Evolutionary conservation across 108 stramenopile species (phyloP).

Genomic region (Discostella stelligeroides): DNA sequence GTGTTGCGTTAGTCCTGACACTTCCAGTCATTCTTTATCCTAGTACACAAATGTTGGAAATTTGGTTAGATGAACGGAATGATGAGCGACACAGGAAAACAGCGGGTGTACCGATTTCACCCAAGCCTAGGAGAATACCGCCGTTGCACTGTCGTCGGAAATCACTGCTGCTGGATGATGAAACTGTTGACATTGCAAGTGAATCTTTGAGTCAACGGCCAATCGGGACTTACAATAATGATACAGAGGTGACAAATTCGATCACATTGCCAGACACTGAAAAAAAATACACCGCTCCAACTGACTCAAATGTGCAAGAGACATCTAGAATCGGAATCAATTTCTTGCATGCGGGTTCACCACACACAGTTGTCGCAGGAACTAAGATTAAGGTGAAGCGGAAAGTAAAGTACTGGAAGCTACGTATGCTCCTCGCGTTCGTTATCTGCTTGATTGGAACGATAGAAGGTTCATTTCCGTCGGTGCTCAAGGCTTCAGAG

Average conservation of each 20-base stretch:
- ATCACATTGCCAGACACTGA: not conserved
- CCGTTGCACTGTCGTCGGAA: not conserved
- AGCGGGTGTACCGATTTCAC: slow-evolving; percentile 4
- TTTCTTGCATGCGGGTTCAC: not conserved
- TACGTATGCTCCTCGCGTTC: slow-evolving; percentile 51
- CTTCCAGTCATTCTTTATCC: slow-evolving; percentile 55
- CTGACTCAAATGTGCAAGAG: not conserved
- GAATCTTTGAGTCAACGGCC: slow-evolving; percentile 3
- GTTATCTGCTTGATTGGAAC: slow-evolving; percentile 47
- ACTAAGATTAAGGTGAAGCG: slow-evolving; percentile 23
- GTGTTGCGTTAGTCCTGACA: slow-evolving; percentile 48
- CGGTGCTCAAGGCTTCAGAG: slow-evolving; percentile 35
- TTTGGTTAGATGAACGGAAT: slow-evolving; percentile 49
- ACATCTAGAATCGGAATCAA: not conserved
- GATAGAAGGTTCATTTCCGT: slow-evolving; percentile 44
- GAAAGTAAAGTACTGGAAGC: slow-evolving; percentile 50
- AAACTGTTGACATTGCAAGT: not conserved
- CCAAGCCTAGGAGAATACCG: not conserved
- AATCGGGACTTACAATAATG: not conserved
- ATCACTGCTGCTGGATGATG: slow-evolving; percentile 3
- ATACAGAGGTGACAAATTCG: not conserved
- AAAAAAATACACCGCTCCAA: not conserved
- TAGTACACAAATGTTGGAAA: slow-evolving; percentile 51
- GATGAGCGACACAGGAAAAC: slow-evolving; percentile 38
- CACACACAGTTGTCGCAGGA: not conserved